Conservation (phyloP, 345 rosid species). For the Murraya koenigii region DNA sequence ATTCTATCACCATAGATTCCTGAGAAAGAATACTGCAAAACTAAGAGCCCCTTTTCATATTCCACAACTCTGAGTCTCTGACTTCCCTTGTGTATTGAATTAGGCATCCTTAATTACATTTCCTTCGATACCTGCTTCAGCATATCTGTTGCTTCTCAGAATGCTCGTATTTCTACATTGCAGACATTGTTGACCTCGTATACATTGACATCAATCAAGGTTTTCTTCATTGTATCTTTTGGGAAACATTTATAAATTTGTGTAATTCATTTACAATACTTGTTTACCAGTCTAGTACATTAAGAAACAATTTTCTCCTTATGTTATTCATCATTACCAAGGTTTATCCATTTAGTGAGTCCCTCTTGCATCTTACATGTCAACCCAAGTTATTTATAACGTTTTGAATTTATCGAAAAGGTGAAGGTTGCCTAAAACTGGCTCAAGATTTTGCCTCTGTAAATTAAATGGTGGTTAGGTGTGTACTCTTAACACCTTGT, state of each 20-base stretch:
- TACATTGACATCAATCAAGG: not conserved
- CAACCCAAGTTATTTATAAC: not conserved
- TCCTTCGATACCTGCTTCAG: not conserved
- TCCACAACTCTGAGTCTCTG: not conserved
- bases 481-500: not conserved
- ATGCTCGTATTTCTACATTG: not conserved
- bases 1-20: conserved; percentile 25
- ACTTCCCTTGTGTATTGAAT: not conserved
- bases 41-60: not conserved
- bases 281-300: not conserved
- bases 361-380: not conserved
- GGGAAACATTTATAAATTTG: not conserved
- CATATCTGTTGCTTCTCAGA: not conserved
- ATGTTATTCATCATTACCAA: not conserved
- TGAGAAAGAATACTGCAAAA: conserved; percentile 23
- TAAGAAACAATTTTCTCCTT: not conserved
- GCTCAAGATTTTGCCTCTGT: not conserved
- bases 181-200: not conserved
- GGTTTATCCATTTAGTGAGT: not conserved
- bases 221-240: not conserved
- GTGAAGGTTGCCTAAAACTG: not conserved
- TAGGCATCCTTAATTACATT: not conserved
- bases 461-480: not conserved
- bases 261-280: not conserved
- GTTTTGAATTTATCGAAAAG: not conserved